Percentiles rank a stretch among this genome's conserved stretches.
Evolutionary conservation across 306 rosid genomes (phyloP).

Genomic region (Dalbergia cultrata): DNA sequence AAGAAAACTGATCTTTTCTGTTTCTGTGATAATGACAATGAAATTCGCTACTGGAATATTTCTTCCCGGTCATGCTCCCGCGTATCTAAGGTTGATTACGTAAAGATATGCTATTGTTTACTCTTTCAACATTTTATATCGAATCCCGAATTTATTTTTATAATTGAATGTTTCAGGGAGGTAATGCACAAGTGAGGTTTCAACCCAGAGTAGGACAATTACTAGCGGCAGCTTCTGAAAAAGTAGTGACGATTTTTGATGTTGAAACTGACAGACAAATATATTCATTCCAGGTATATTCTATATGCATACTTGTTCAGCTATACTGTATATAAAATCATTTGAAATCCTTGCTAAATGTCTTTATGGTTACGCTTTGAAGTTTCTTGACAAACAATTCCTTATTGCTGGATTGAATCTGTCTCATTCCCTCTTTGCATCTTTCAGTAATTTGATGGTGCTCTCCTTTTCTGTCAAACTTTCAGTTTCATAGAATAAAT

Average conservation of each 20-base stretch:
- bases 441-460: not conserved
- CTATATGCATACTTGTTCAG: conserved; percentile 1
- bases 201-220: conserved; percentile 57
- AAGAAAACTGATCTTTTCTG: conserved; percentile 66
- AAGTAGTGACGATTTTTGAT: conserved; percentile 58
- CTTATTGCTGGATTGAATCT: conserved; percentile 13
- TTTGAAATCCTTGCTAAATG: not conserved
- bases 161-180: conserved; percentile 54
- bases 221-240: conserved; percentile 65
- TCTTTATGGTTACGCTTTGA: not conserved
- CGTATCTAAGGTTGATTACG: conserved; percentile 51
- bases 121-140: conserved; percentile 29
- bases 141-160: conserved; percentile 6
- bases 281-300: conserved; percentile 55
- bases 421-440: conserved; percentile 4
- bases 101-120: conserved; percentile 18
- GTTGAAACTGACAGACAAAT: conserved; percentile 55
- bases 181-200: conserved; percentile 62
- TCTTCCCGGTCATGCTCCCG: conserved; percentile 51
- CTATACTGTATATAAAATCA: too few relatives aligned
- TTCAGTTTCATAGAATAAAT: too few relatives aligned
- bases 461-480: not conserved
- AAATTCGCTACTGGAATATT: conserved; percentile 60
- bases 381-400: conserved; percentile 9
- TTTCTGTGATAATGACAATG: conserved; percentile 56